phyloP scores from a whole-genome alignment of 2,329 filamentous ascomycete genomes.

The Pyricularia pennisetigena region DNA sequence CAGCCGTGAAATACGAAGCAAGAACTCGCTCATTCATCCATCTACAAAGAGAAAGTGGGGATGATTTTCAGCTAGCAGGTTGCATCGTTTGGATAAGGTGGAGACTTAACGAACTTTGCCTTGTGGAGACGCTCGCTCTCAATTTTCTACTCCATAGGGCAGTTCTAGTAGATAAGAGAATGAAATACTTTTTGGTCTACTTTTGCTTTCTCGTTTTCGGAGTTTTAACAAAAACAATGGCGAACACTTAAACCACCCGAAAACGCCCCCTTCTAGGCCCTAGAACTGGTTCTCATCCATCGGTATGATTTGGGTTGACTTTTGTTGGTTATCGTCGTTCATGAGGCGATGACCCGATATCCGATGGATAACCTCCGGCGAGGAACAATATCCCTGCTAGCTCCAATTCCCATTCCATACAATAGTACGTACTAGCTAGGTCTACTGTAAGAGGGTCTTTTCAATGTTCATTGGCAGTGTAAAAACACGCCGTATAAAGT shows the following conservation, averaged over 20 bases:
- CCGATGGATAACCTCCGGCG: background rate
- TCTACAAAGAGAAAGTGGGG: background rate
- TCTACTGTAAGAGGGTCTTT: background rate
- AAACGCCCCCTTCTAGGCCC: background rate
- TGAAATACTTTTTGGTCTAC: background rate
- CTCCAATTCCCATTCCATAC: background rate
- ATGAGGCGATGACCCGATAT: background rate
- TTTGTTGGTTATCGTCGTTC: background rate
- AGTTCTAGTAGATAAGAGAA: background rate
- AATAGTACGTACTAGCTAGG: background rate
- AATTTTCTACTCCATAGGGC: background rate
- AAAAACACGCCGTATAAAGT: background rate
- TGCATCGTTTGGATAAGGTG: background rate
- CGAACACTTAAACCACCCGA: background rate
- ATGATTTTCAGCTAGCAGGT: background rate
- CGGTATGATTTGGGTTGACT: background rate
- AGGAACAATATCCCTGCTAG: background rate
- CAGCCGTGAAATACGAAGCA: background rate
- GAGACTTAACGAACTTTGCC: background rate
- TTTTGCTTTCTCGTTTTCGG: background rate
- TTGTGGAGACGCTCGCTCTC: background rate
- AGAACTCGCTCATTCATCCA: background rate
- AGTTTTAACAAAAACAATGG: background rate
- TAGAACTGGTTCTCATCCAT: background rate
- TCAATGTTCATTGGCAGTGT: background rate